Conservation (phyloP, 306 rosid species). For the Trifolium pratense region DNA sequence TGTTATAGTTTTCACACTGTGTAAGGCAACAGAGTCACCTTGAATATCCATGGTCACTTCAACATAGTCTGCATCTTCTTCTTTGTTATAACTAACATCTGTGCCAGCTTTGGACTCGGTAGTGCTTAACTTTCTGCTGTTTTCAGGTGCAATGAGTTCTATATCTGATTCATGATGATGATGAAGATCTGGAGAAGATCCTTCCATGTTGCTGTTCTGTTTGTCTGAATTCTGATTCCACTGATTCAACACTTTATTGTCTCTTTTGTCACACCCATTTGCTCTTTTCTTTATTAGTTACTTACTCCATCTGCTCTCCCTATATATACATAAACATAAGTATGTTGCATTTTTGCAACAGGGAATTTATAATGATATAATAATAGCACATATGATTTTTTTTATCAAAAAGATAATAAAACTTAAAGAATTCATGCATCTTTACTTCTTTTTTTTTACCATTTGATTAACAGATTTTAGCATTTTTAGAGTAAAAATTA, state of each 20-base stretch:
- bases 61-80: conserved; percentile 43
- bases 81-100: conserved; percentile 36
- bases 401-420: neutral
- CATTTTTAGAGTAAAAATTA: neutral
- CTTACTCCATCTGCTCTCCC: conserved; percentile 1
- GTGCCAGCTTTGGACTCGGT: conserved; percentile 37
- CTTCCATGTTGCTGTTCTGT: conserved; percentile 34
- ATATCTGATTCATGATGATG: conserved; percentile 42
- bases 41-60: conserved; percentile 58
- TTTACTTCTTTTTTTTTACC: neutral
- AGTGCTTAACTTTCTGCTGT: conserved; percentile 17
- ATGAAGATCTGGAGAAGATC: conserved; percentile 46
- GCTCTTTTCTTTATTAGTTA: conserved; percentile 36
- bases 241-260: conserved; percentile 37
- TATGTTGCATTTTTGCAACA: conserved; percentile 13
- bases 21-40: conserved; percentile 54
- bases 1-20: conserved; percentile 46
- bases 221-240: conserved; percentile 20
- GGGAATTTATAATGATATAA: neutral
- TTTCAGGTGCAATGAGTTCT: conserved; percentile 44
- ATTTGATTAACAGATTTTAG: neutral
- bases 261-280: conserved; percentile 45
- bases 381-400: neutral
- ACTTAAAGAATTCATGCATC: neutral
- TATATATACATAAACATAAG: neutral